phyloP scores from a whole-genome alignment of 2,329 filamentous ascomycete genomes.

The Sarocladium oryzae region DNA sequence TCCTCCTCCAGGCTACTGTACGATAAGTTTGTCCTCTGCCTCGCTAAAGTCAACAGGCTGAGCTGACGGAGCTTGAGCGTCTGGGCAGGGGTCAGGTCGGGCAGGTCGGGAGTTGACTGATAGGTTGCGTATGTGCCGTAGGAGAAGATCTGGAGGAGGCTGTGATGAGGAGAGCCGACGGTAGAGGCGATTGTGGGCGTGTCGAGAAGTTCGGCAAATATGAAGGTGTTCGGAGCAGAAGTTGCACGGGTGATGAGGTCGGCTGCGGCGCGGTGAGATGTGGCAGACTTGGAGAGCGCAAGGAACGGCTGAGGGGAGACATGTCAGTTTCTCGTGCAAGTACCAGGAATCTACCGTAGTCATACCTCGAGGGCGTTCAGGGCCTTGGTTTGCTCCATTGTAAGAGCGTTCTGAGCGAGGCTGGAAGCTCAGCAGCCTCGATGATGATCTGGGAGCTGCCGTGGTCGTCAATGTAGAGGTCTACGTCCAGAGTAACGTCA shows the following conservation, averaged over 20 bases:
- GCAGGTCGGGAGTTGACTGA: constrained; percentile 35
- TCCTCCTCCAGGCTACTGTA: constrained; percentile 63
- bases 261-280: constrained; percentile 73
- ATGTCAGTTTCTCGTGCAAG: constrained; percentile 29
- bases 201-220: constrained; percentile 90
- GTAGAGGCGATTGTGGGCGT: constrained; percentile 74
- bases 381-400: constrained; percentile 69
- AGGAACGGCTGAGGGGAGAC: constrained; percentile 69
- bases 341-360: not conserved
- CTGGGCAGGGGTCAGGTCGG: constrained; percentile 66
- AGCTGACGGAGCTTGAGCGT: constrained; percentile 83
- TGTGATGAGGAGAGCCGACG: constrained; percentile 51
- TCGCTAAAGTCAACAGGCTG: constrained; percentile 75
- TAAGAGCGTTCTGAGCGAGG: constrained; percentile 14
- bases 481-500: too few species aligned
- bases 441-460: not conserved
- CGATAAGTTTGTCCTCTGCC: constrained; percentile 59
- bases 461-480: too few species aligned
- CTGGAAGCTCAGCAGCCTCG: constrained; percentile 1
- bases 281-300: constrained; percentile 78
- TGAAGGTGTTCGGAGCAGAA: constrained; percentile 79
- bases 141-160: constrained; percentile 80
- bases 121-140: constrained; percentile 86
- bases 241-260: constrained; percentile 85
- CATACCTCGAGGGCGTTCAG: constrained; percentile 56